phyloP scores from a whole-genome alignment of 805 yeast species.

The Lachancea cidri region DNA sequence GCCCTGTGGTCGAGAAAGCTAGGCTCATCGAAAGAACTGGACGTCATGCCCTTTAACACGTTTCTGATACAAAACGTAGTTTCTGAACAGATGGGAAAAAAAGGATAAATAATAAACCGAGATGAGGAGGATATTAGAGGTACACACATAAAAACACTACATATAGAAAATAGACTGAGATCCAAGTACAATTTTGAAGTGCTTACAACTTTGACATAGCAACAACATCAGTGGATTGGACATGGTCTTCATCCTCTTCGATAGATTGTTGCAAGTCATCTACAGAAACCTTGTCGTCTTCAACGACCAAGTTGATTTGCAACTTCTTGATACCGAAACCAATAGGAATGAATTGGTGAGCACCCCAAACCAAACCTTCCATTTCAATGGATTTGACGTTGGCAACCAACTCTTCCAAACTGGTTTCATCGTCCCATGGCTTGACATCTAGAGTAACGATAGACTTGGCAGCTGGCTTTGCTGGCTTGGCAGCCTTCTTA shows the following conservation, averaged over 20 bases:
- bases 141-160: background rate
- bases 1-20: slow-evolving; percentile 3
- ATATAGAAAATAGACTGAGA: background rate
- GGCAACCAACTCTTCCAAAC: slow-evolving; percentile 81
- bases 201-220: slow-evolving; percentile 96
- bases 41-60: background rate
- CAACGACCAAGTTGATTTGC: slow-evolving; percentile 96
- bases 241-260: slow-evolving; percentile 96
- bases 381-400: slow-evolving; percentile 77
- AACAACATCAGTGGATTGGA: slow-evolving; percentile 97
- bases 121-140: background rate
- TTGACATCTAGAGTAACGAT: slow-evolving; percentile 94
- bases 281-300: slow-evolving; percentile 92
- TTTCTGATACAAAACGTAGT: too few relatives aligned
- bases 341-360: slow-evolving; percentile 89
- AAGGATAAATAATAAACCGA: background rate
- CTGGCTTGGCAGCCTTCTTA: slow-evolving; percentile 95
- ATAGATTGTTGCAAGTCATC: slow-evolving; percentile 76
- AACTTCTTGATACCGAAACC: slow-evolving; percentile 99
- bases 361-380: slow-evolving; percentile 99
- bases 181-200: slow-evolving; percentile 1
- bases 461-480: slow-evolving; percentile 98
- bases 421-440: slow-evolving; percentile 99
- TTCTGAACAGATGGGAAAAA: too few relatives aligned
- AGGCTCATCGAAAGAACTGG: background rate